Conservation (phyloP, 306 rosid species). For the Albizia julibrissin region DNA sequence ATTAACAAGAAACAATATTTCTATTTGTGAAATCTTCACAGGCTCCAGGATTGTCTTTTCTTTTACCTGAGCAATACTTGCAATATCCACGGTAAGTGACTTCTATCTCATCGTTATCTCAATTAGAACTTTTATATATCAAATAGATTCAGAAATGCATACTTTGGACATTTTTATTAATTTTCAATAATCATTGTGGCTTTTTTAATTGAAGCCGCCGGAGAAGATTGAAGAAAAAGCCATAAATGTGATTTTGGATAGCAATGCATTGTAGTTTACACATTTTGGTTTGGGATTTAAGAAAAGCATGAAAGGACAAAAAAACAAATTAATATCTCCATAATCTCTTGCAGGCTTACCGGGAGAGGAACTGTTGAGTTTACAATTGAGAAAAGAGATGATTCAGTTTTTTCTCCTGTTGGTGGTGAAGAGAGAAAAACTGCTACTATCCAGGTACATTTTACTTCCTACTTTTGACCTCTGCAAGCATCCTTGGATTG, state of each 20-base stretch:
- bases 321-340: constrained; percentile 32
- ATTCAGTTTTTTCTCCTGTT: constrained; percentile 79
- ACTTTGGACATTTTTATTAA: background rate
- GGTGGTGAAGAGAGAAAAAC: constrained; percentile 77
- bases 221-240: background rate
- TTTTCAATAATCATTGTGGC: background rate
- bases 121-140: constrained; percentile 10
- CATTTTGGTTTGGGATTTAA: background rate
- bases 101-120: constrained; percentile 12
- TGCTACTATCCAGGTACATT: constrained; percentile 72
- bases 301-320: background rate
- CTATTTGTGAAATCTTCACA: constrained; percentile 43
- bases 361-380: constrained; percentile 94
- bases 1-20: background rate
- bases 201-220: constrained; percentile 1
- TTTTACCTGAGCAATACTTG: constrained; percentile 71
- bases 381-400: constrained; percentile 77
- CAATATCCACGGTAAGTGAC: constrained; percentile 78
- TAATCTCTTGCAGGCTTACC: constrained; percentile 59
- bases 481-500: constrained; percentile 11
- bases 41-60: constrained; percentile 95
- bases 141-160: constrained; percentile 8
- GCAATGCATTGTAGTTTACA: background rate
- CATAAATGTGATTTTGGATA: background rate
- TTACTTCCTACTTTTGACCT: constrained; percentile 13